Conservation (phyloP, 129 eudicot species). For the Silybum marianum region DNA sequence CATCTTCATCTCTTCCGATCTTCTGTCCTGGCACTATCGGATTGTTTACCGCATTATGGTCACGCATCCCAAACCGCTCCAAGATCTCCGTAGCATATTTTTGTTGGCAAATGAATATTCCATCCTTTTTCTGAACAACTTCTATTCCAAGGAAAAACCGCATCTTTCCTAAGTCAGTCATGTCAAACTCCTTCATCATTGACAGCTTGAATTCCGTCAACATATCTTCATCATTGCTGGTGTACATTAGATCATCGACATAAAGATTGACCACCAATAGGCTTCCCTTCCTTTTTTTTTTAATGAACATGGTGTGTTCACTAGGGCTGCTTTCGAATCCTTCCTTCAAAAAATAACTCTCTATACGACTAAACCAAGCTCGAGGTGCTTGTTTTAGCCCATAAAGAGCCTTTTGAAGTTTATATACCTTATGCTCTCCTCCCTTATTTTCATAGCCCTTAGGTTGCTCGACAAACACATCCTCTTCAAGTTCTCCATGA, state of each 20-base stretch:
- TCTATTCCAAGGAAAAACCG: no score
- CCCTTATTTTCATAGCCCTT: slow-evolving; percentile 13
- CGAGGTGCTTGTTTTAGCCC: not conserved
- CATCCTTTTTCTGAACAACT: not conserved
- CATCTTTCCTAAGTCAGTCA: no score
- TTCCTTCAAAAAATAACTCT: not conserved
- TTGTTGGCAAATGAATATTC: not conserved
- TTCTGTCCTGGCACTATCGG: no score
- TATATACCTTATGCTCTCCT: not conserved
- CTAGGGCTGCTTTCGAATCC: not conserved
- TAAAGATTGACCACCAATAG: not conserved
- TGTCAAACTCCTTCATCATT: not conserved
- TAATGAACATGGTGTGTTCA: not conserved
- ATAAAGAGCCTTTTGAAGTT: not conserved
- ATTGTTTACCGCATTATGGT: no score
- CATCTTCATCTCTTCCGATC: no score
- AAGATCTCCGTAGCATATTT: not conserved
- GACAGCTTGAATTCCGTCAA: not conserved
- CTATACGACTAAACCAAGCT: not conserved
- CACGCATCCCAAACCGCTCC: no score
- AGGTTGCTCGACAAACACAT: slow-evolving; percentile 6
- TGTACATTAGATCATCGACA: not conserved
- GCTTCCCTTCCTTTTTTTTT: not conserved
- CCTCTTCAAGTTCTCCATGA: not conserved
- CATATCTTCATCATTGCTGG: not conserved